Percentiles rank a stretch among this genome's conserved stretches.
phyloP scores from a whole-genome alignment of 768 basidiomycete genomes.

The Tulasnella sp. region DNA sequence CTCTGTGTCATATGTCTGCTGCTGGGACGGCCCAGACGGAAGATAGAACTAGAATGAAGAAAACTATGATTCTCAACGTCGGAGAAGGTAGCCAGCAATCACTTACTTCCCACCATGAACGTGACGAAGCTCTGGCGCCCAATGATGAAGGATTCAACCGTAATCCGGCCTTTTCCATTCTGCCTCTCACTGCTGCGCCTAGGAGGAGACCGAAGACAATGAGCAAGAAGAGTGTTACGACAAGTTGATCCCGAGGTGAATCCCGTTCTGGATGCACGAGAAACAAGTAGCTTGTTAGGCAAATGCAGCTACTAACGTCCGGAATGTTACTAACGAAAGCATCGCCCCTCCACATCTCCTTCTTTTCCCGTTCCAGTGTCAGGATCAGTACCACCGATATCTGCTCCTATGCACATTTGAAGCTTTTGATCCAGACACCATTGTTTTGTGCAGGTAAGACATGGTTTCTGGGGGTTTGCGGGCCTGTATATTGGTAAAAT shows the following conservation, averaged over 20 bases:
- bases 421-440: constrained; percentile 93
- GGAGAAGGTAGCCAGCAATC: too few relatives aligned
- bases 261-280: constrained; percentile 78
- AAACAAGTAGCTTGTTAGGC: not conserved
- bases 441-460: constrained; percentile 84
- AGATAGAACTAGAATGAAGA: too few relatives aligned
- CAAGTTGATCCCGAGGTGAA: constrained; percentile 87
- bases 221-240: constrained; percentile 81
- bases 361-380: constrained; percentile 92
- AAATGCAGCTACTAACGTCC: constrained; percentile 18
- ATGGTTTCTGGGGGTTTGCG: constrained; percentile 78
- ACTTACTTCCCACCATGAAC: constrained; percentile 74
- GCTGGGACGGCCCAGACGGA: too few relatives aligned
- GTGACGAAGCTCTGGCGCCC: constrained; percentile 45
- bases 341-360: constrained; percentile 89
- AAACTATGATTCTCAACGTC: too few relatives aligned
- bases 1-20: too few relatives aligned
- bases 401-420: constrained; percentile 65
- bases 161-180: constrained; percentile 37
- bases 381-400: constrained; percentile 74
- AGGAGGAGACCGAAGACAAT: constrained; percentile 77
- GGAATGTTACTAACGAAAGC: constrained; percentile 61
- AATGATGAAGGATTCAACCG: too few relatives aligned
- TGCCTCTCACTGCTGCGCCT: constrained; percentile 69
- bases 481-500: constrained; percentile 71